Evolutionary conservation across 495 filamentous ascomycete genomes (phyloP), one percentile per base, ranked within the genome.

Genomic region (Umbilicaria muhlenbergii): DNA sequence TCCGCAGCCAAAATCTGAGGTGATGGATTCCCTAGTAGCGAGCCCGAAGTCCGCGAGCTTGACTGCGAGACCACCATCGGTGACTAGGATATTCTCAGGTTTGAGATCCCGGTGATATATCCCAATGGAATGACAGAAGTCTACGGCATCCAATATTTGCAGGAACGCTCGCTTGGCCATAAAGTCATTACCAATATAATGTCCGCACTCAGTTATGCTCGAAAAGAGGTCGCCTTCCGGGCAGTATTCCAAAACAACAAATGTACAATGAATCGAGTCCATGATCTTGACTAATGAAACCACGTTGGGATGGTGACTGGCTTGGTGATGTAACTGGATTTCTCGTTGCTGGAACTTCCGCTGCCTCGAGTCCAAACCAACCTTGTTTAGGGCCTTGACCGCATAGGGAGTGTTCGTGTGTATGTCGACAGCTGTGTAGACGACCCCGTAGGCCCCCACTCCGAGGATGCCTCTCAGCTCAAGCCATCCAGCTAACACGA

Each of bases 91-190:
- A 64, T 99, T 96, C 68, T 99, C 91, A 32, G 91, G 91, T 71
- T 99, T 99, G 39, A 99, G 68, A 61, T 99, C 91, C 62, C 91
- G 75, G 62, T 96, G 91, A 70, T 94, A 99, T 52, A 99, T 94
- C 48, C 89, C 87, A 47, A 86, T 60, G 50, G 74, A 74, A 65
- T 99, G 91, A 74, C 91, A 96, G 60, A 86, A 81, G 53, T 86
- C 83, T 52, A 99, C 92, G 63, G 91, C 92, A 73, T 95, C 86
- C 75, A 99, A 65, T 58, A 96, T 84, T 62, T 99, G 91, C 43
- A 99, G 79, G 61, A 95, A 96, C 38, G 84, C 82, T 42, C 69
- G 71, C 64, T 79, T 88, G 73, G 80, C 86, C 66, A 92, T 71
- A 51, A 71, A 65, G 65, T 99, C 92, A 68, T 94, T 89, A 59